These are phyloP conservation scores for Ceratobasidium sp. DNA, from an alignment of 1,284 basidiomycete genomes.

Conservation along the genomic window DNA sequence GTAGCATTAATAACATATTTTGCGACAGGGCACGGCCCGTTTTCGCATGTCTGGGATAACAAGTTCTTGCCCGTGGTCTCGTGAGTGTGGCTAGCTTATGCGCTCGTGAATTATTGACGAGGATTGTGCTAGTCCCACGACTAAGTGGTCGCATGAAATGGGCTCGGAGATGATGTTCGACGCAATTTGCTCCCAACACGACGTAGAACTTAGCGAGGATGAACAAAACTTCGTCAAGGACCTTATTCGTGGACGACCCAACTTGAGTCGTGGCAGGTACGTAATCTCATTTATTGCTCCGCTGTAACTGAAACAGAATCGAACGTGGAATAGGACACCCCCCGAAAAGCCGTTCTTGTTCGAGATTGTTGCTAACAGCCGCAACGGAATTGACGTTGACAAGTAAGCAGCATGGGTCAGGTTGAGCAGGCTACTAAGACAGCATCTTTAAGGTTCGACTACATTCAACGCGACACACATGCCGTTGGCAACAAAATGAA, in stretches of 20 bases:
- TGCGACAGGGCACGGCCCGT: slow-evolving; percentile 70
- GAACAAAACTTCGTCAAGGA: slow-evolving; percentile 74
- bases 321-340: slow-evolving; percentile 45
- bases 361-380: slow-evolving; percentile 81
- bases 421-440: slow-evolving; percentile 12
- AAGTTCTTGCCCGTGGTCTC: slow-evolving; percentile 70
- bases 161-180: slow-evolving; percentile 81
- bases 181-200: slow-evolving; percentile 66
- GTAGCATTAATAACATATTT: background rate
- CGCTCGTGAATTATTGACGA: slow-evolving; percentile 16
- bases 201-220: slow-evolving; percentile 60
- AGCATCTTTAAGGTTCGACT: slow-evolving; percentile 70
- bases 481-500: slow-evolving; percentile 74
- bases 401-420: slow-evolving; percentile 63
- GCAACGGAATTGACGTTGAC: slow-evolving; percentile 84
- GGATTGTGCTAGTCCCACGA: slow-evolving; percentile 57
- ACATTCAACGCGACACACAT: slow-evolving; percentile 77
- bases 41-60: slow-evolving; percentile 79
- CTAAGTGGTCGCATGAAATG: slow-evolving; percentile 74
- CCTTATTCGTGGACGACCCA: slow-evolving; percentile 70
- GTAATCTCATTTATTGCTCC: background rate
- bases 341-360: slow-evolving; percentile 66
- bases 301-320: slow-evolving; percentile 1
- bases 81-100: slow-evolving; percentile 57
- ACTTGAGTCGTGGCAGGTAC: slow-evolving; percentile 46